Base-by-base conservation (phyloP, 768 basidiomycete genomes). In the Sistotremastrum niveocremeum region DNA sequence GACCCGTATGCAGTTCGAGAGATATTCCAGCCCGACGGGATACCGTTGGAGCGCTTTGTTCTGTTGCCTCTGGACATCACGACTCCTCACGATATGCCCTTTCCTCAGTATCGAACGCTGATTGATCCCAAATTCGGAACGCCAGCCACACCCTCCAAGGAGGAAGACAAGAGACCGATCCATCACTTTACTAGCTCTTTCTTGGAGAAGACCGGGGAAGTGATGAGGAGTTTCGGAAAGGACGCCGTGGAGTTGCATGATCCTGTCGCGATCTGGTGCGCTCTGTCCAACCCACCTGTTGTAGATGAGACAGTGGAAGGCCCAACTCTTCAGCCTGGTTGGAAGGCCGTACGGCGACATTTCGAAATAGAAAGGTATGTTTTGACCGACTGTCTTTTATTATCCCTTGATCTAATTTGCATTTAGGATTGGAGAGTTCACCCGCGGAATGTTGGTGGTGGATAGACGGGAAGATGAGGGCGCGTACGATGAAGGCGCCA, bases 201-300 rank as follows among this genome's bases (percentile, higher is more conserved):
- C 63, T 64, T 90, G 1, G 78, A 83, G 57, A 72, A 77, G 39
- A 75, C 84, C 3, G 66, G 84, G 34, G 79, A 79, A 50, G 64
- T 90, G 43, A 89, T 93, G 82, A 48, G 76, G n/a, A 55, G 68
- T 42, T 89, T 77, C 49, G 88, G 88, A 6, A 78, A 81, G 50
- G 89, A 93, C 57, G 81, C 74, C 4, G 74, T 95, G 76, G 85
- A 91, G 63, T 70, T 93, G 46, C 91, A 97, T 55, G 91, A 97
- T 54, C 83, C 90, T 39, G 79, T 80, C 7, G 84, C 87, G 2
- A 73, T 94, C 10, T 94, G 88, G 86, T 89, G 81, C 60, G 84
- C 87, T 2, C 76, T 87, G 10, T 70, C 72, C 47, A 78, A 82
- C 48, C 80, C 82, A 11, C 79, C 76, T 5, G 61, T 64, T 38